phyloP scores from a whole-genome alignment of 2,329 filamentous ascomycete genomes.

The Aspergillus ustus region DNA sequence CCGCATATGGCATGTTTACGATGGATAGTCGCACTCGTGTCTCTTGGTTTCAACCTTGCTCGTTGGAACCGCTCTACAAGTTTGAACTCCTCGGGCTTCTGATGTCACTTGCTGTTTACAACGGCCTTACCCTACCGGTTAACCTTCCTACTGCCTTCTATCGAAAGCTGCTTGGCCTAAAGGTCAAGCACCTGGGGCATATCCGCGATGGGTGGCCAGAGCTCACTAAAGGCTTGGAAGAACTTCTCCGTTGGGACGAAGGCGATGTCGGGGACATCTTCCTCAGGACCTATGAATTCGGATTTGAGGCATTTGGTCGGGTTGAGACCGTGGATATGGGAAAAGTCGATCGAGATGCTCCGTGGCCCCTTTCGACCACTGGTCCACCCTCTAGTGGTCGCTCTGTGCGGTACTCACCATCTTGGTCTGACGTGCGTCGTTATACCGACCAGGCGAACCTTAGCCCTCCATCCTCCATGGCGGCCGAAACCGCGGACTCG shows the following conservation, averaged over 20 bases:
- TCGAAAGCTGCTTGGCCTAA: conserved; percentile 72
- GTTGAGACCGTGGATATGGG: conserved; percentile 62
- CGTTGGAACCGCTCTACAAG: conserved; percentile 82
- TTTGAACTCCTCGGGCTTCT: conserved; percentile 87
- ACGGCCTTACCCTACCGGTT: conserved; percentile 86
- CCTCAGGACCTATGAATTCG: conserved; percentile 84
- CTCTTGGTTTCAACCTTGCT: conserved; percentile 86
- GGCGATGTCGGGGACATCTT: conserved; percentile 82
- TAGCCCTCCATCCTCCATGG: conserved; percentile 30
- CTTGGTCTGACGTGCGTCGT: conserved; percentile 31
- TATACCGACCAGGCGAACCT: conserved; percentile 23
- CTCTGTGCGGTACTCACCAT: conserved; percentile 19
- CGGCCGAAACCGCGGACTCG: conserved; percentile 25
- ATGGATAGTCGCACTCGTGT: conserved; percentile 76
- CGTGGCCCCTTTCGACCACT: conserved; percentile 36
- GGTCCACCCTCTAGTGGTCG: conserved; percentile 5
- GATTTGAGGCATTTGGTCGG: conserved; percentile 62
- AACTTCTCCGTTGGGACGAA: conserved; percentile 77
- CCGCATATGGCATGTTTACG: conserved; percentile 76
- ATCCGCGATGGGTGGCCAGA: conserved; percentile 89
- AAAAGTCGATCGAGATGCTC: conserved; percentile 41
- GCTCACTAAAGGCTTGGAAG: conserved; percentile 73
- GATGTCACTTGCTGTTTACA: conserved; percentile 89
- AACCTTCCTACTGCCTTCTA: conserved; percentile 89
- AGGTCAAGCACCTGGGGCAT: conserved; percentile 72